Evolutionary conservation across 495 filamentous ascomycete genomes (phyloP).

Genomic region (Lepraria neglecta): DNA sequence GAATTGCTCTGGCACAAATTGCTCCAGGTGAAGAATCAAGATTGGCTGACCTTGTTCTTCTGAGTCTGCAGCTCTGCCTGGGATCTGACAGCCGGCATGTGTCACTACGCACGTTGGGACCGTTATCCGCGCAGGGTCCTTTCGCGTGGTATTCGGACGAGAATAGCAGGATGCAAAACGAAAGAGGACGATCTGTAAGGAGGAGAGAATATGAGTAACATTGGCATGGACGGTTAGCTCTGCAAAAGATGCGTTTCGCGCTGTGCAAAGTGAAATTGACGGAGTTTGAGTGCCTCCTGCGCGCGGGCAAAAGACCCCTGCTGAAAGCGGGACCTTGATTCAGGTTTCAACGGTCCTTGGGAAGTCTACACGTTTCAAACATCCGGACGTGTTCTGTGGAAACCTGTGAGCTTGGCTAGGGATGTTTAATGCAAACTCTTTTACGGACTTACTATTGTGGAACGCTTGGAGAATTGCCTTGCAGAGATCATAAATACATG

Average conservation of each 20-base stretch:
- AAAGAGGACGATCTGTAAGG: conserved; percentile 3
- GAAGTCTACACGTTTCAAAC: conserved; percentile 3
- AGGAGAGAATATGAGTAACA: conserved; percentile 2
- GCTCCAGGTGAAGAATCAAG: background rate
- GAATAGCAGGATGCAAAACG: conserved; percentile 11
- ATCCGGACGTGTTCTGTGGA: background rate
- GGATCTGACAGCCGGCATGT: conserved; percentile 56
- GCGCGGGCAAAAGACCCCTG: background rate
- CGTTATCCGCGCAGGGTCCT: conserved; percentile 16
- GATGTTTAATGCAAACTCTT: background rate
- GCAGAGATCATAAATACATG: no score
- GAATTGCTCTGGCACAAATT: conserved; percentile 26
- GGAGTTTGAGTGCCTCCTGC: conserved; percentile 1
- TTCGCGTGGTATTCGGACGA: conserved; percentile 4
- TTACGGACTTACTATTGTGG: no score
- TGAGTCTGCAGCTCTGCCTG: conserved; percentile 87
- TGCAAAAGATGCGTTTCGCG: conserved; percentile 3
- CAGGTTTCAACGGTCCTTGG: background rate
- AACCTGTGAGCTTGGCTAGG: background rate
- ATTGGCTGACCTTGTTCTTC: conserved; percentile 73
- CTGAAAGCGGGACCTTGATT: conserved; percentile 4
- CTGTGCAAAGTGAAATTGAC: conserved; percentile 12
- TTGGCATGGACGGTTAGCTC: conserved; percentile 12
- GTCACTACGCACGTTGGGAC: conserved; percentile 17
- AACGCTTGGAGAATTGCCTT: no score